These are phyloP conservation scores for Rhizopus sp. DNA, from an alignment of 371 early-diverging fungal species.

Conservation along the genomic window DNA sequence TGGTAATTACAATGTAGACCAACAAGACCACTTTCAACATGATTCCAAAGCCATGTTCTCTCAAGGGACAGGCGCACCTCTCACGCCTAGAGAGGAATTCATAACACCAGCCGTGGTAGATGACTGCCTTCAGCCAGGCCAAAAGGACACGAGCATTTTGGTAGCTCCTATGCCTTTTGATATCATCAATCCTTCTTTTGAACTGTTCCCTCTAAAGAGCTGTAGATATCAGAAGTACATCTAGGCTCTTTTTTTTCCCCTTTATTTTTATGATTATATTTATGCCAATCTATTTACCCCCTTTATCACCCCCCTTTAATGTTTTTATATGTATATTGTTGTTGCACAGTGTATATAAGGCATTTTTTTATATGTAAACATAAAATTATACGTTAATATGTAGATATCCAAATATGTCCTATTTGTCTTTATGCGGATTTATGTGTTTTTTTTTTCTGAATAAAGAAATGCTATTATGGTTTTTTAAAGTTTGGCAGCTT, in stretches of 20 bases:
- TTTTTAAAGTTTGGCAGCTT: constrained; percentile 20
- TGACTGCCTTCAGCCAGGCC: neutral
- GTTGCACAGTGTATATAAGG: no score
- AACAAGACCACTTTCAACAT: neutral
- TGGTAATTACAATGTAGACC: neutral
- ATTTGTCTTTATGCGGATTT: neutral
- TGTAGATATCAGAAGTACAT: neutral
- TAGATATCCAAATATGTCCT: neutral
- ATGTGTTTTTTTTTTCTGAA: neutral
- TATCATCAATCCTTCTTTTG: constrained; percentile 6
- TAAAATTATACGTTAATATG: no score
- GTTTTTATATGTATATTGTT: constrained; percentile 1
- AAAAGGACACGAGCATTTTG: neutral
- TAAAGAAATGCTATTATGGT: neutral
- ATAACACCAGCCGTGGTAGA: neutral
- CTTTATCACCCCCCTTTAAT: neutral
- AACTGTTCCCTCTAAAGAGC: neutral
- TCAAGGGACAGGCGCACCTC: neutral
- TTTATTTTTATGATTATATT: neutral
- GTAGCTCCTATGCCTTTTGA: constrained; percentile 2
- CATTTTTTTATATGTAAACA: no score
- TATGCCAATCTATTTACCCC: neutral
- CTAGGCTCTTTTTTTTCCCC: neutral
- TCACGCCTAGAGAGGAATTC: neutral
- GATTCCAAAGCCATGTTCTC: neutral